Percentiles rank a stretch among this genome's conserved stretches.
phyloP scores from a whole-genome alignment of 345 rosid species.

The Rhodamnia argentea region DNA sequence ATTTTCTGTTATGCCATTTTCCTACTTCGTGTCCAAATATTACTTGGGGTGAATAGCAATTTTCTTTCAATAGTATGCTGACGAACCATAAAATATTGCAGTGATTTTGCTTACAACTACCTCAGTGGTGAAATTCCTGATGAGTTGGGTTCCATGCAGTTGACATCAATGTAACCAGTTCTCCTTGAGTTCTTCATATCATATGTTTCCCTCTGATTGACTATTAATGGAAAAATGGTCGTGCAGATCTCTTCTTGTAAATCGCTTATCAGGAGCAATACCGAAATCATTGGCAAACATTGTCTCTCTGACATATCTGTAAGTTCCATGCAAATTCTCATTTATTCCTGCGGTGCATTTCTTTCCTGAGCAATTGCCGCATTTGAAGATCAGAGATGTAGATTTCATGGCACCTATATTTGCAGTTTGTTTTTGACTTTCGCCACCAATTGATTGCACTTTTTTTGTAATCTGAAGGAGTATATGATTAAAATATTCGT shows the following conservation, averaged over 20 bases:
- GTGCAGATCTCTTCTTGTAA: constrained; percentile 29
- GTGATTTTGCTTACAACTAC: constrained; percentile 23
- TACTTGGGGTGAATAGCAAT: not conserved
- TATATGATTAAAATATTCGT: not conserved
- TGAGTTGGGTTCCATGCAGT: constrained; percentile 28
- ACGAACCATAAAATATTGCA: constrained; percentile 1
- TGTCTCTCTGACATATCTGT: constrained; percentile 25
- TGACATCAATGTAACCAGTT: constrained; percentile 16
- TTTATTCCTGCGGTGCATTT: not conserved
- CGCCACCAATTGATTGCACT: not conserved
- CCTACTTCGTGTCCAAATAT: not conserved
- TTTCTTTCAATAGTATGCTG: not conserved
- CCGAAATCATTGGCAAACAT: constrained; percentile 28
- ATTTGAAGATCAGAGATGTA: not conserved
- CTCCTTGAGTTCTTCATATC: not conserved
- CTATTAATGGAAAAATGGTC: not conserved
- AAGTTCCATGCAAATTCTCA: not conserved
- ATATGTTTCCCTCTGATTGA: not conserved
- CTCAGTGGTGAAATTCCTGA: constrained; percentile 35
- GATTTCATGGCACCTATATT: not conserved
- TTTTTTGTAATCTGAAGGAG: not conserved
- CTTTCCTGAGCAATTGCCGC: not conserved
- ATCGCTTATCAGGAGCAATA: constrained; percentile 32
- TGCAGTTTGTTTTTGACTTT: not conserved
- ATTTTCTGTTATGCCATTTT: not conserved